phyloP scores from a whole-genome alignment of 1,284 basidiomycete species.

The Melanopsichium pennsylvanicum region DNA sequence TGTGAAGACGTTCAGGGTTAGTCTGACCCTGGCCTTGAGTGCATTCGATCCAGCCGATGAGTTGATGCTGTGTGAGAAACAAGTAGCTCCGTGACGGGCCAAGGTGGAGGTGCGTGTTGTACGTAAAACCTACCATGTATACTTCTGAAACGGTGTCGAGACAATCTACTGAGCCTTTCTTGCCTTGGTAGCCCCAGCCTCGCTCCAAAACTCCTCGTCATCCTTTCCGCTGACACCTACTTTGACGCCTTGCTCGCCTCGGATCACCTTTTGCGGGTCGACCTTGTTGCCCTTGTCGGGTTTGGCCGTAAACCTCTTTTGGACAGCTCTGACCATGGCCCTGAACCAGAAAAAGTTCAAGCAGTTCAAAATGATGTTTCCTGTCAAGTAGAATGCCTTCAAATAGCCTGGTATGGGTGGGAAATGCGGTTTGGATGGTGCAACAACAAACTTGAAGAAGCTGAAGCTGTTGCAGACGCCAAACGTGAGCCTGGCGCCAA shows the following conservation, averaged over 20 bases:
- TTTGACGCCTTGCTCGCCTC: conserved; percentile 48
- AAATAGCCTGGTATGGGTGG: conserved; percentile 31
- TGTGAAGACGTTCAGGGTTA: no score
- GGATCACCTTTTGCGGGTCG: conserved; percentile 42
- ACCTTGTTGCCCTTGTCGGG: conserved; percentile 17
- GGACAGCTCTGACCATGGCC: conserved; percentile 64
- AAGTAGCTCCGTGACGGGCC: no score
- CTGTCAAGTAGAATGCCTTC: conserved; percentile 51
- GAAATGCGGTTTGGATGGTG: conserved; percentile 47
- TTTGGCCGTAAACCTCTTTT: conserved; percentile 60
- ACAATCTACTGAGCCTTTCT: conserved; percentile 27
- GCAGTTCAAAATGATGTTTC: conserved; percentile 53
- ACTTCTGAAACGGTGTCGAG: no score
- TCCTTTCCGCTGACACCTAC: conserved; percentile 44
- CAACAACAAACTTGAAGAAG: conserved; percentile 56
- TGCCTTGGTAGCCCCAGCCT: conserved; percentile 44
- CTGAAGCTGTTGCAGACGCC: conserved; percentile 64
- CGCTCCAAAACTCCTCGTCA: conserved; percentile 48
- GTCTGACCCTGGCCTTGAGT: no score
- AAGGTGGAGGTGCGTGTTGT: no score
- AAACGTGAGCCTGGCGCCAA: conserved; percentile 62
- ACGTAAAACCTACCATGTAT: no score
- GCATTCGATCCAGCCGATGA: no score
- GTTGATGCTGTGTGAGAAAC: no score
- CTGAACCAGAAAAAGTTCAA: conserved; percentile 67